Evolutionary conservation across 768 basidiomycete species (phyloP), one percentile per base, ranked within the genome.

Genomic region (Podaxis sp.): DNA sequence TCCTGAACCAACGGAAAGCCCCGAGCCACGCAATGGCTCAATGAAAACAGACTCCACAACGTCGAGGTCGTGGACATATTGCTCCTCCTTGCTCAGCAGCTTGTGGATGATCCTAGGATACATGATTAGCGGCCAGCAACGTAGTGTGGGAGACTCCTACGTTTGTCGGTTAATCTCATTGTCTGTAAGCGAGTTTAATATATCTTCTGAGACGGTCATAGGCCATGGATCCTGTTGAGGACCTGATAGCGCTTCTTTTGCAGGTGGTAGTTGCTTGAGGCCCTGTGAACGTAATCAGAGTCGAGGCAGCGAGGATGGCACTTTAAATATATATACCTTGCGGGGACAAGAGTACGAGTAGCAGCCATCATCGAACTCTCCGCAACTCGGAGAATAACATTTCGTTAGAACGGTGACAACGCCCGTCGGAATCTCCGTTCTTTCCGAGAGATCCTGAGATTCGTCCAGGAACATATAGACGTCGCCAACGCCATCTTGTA

Each of bases 381-480:
- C 85, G 71, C 96, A 98, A 64, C 85, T 87, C 1, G 93, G 87
- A 2, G 89, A 87, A 73, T 97, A 98, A 74, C 97, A 99, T 69
- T 85, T 87, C 8, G 95, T 95, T 62, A 97, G 76, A 68, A 89
- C 81, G 1, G 94, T 96, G 65, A 95, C 82, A 2, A 99, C 90
- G 2, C 92, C 95, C 0, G 93, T 95, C 4, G 95, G 95, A 5
- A 96, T 70, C 64, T 83, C 86, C 68, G 88, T 86, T 58, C 83
- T 78, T 70, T 87, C 87, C 1, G 85, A 82, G 26, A 74, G 71
- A 38, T 88, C 87, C 59, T 89, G 89, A 50, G 84, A 82, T 63
- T 97, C 95, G 63, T 95, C 95, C 73, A 94, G 78, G 75, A 98
- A 96, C 84, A 91, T 92, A 74, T 91, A 98, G 2, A 97, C 95